Evolutionary conservation across 106 monocot species (phyloP).

Genomic region (Amphibolis antarctica): DNA sequence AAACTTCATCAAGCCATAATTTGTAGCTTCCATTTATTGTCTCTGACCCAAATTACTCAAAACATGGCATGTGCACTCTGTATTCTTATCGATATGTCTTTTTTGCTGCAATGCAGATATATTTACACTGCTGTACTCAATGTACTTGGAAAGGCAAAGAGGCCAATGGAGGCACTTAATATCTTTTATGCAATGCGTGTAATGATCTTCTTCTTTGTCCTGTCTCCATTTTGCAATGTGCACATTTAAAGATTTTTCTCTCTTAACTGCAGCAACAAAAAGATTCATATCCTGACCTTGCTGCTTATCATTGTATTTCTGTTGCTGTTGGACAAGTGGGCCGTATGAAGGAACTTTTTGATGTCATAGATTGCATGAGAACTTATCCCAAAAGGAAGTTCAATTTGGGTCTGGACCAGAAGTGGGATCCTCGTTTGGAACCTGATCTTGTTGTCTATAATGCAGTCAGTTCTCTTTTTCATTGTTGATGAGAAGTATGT

Average conservation of each 20-base stretch:
- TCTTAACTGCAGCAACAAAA: constrained; percentile 56
- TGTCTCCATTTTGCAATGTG: background rate
- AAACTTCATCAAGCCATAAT: too few relatives aligned
- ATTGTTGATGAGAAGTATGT: background rate
- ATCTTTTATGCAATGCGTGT: constrained; percentile 88
- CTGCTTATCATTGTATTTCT: constrained; percentile 94
- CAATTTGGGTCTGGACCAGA: constrained; percentile 55
- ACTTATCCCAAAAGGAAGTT: constrained; percentile 58
- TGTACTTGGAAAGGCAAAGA: constrained; percentile 91
- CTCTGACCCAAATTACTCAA: too few relatives aligned
- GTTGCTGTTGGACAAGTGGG: constrained; percentile 93
- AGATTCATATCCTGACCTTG: constrained; percentile 90
- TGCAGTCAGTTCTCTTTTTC: constrained; percentile 48
- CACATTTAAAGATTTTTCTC: background rate
- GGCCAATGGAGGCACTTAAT: constrained; percentile 83
- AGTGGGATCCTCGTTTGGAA: constrained; percentile 79
- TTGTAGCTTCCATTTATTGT: too few relatives aligned
- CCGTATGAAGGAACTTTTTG: constrained; percentile 88
- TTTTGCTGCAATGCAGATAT: constrained; percentile 46
- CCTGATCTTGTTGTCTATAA: constrained; percentile 91
- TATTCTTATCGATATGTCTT: background rate
- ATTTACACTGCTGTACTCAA: constrained; percentile 84
- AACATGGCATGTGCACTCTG: too few relatives aligned
- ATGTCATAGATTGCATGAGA: constrained; percentile 94
- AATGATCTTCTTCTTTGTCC: constrained; percentile 11